A percentile compares a stretch with the other conserved stretches of the same genome.
These are phyloP conservation scores for Panellus pusillus DNA, from an alignment of 768 basidiomycete genomes.

Conservation along the genomic window DNA sequence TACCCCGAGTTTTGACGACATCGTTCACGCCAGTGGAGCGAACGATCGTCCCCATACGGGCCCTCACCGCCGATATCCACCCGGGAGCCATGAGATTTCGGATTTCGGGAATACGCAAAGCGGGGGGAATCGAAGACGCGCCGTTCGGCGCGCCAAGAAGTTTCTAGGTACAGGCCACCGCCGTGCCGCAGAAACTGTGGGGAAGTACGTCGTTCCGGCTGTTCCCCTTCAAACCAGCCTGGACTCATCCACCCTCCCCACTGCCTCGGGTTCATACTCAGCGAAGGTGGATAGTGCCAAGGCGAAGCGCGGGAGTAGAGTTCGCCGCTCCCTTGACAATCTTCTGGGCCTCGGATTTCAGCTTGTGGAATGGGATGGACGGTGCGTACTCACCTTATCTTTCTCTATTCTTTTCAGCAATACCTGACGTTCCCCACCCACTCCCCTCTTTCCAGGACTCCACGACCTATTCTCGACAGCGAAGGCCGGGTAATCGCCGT, in stretches of 20 bases:
- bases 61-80: neutral
- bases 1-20: too few species aligned
- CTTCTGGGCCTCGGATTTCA: conserved; percentile 1
- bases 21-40: too few species aligned
- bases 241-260: neutral
- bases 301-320: neutral
- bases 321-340: neutral
- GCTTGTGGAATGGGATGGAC: neutral
- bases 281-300: neutral
- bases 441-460: neutral
- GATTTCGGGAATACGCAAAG: too few species aligned
- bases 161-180: neutral
- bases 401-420: too few species aligned
- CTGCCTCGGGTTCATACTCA: neutral
- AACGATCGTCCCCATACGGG: too few species aligned
- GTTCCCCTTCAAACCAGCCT: neutral
- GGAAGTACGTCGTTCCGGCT: neutral
- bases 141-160: neutral
- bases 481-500: conserved; percentile 1
- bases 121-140: neutral
- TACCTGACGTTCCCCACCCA: neutral
- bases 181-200: neutral
- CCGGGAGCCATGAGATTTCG: too few species aligned
- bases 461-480: neutral
- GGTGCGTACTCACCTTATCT: neutral